Evolutionary conservation across 371 early-diverging fungal species (phyloP), one percentile per base, ranked within the genome.

Genomic region (Batkoa obscura): DNA sequence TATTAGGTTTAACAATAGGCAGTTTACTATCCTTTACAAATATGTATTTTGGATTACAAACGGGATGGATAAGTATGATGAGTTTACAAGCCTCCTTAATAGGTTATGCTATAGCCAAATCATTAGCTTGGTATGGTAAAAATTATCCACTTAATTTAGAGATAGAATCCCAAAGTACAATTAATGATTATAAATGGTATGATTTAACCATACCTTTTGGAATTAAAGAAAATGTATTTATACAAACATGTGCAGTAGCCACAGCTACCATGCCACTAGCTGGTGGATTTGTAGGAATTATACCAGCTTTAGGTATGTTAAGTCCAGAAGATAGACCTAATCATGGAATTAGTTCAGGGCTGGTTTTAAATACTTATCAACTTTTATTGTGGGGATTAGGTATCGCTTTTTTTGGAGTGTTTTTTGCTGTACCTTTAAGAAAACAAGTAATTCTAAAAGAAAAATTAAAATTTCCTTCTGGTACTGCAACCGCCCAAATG

Each of bases 51-150:
- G 88, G 88, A 0, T 66, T 87, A 15, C 88, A 87, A 56, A 83
- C 84, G 43, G 88, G 88, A 0, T 87, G 88, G 88, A 85, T 87
- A 50, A 75, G 76, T 35, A 85, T 87, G 88, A 85, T 85, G 85
- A 81, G 83, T 2, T 67, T 87, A 15, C 88, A 84, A 62, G 78
- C 86, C 12, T 83, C 86, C 0, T 65, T 87, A 3, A 68, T 87
- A 0, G 86, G 84, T 0, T 87, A 78, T 61, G 84, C 81, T 12
- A 66, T 85, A 23, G 81, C 51, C 72, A 76, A 1, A 62, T 74
- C 38, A 73, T 74, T 57, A 67, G 59, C 1, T 64, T 65, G 34
- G 65, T 81, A 3, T 52, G 60, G 32, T 12, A 38, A 38, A n/a
- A 12, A 3, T 2, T 17, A 8, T 8, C 32, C 50, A 4, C 34